Base-by-base conservation (phyloP, 2,329 filamentous ascomycete genomes). In the Talaromyces albobiverticillius region DNA sequence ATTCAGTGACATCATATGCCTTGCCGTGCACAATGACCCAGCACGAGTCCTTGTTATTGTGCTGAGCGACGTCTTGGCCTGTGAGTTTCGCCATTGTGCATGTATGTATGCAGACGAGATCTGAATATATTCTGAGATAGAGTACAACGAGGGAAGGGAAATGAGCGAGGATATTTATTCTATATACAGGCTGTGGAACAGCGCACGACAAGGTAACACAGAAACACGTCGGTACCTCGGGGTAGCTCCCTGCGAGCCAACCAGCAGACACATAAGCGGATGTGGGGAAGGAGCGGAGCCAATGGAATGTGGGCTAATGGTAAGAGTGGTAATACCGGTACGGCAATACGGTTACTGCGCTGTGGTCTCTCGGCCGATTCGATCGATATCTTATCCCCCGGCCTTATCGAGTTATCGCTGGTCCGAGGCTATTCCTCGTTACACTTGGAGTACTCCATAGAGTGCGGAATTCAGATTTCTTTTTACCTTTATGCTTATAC, bases 11-110 rank as follows among this genome's bases (percentile, higher is more conserved):
- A 79, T 95, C 90, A 76, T 95, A 95, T 54, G 86, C 89, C 73
- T 89, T 88, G 57, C 89, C 89, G 73, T 95, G 89, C 57, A 95
- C 83, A 66, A 95, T 89, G 43, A 95, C 89, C 91, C 91, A 96
- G 76, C 91, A 95, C 48, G 89, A 93, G 63, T 95, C 84, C 64
- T 82, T 82, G 64, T 79, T 87, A 75, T 88, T 88, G 78, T 97
- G 93, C 76, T 90, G 78, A 53, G 84, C 83, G 56, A 89, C 75
- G 57, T 84, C 79, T 40, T 79, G 74, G 60, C 82, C 81, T 13
- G 73, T 79, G 32, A 84, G 68, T 51, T 73, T 51, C n/a, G 34
- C 52, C 52, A 54, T 57, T 49, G 32, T 50, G 8, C 25, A 40
- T 42, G 34, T 25, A 48, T 29, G 10, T 29, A 29, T 29, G 26